A percentile compares a stretch with the other conserved stretches of the same genome.
Evolutionary conservation across 192 early-diverging fungal species (phyloP).

Genomic region (Lunasporangiospora selenospora): DNA sequence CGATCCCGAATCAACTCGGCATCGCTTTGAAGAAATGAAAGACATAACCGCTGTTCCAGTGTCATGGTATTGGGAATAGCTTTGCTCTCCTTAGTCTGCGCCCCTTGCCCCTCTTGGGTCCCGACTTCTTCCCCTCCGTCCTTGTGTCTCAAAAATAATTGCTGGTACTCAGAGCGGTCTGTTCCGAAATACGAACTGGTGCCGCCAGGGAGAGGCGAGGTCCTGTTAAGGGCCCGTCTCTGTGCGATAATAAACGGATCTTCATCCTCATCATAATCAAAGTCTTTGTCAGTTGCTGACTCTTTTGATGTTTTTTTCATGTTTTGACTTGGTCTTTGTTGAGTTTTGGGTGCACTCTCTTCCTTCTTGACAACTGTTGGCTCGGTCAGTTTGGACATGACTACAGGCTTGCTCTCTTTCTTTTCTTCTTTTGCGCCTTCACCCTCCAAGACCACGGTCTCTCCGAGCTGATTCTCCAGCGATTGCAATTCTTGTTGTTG

Average conservation of each 20-base stretch:
- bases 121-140: no score
- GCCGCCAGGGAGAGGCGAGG: conserved; percentile 29
- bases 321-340: neutral
- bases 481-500: conserved; percentile 20
- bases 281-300: neutral
- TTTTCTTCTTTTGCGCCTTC: neutral
- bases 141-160: conserved; percentile 6
- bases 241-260: conserved; percentile 18
- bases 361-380: neutral
- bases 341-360: neutral
- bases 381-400: neutral
- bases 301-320: neutral
- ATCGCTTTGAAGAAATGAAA: conserved; percentile 71
- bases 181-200: conserved; percentile 23
- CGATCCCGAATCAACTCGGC: conserved; percentile 45
- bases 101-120: no score
- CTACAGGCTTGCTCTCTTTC: neutral
- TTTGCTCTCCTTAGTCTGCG: no score
- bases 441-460: conserved; percentile 19
- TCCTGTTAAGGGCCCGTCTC: conserved; percentile 12
- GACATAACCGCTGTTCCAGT: conserved; percentile 70
- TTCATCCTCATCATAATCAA: conserved; percentile 26
- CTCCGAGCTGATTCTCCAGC: conserved; percentile 12
- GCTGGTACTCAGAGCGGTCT: conserved; percentile 34
- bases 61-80: conserved; percentile 49